Evolutionary conservation across 202 grass and related monocot species (phyloP).

Genomic region (Setaria viridis): DNA sequence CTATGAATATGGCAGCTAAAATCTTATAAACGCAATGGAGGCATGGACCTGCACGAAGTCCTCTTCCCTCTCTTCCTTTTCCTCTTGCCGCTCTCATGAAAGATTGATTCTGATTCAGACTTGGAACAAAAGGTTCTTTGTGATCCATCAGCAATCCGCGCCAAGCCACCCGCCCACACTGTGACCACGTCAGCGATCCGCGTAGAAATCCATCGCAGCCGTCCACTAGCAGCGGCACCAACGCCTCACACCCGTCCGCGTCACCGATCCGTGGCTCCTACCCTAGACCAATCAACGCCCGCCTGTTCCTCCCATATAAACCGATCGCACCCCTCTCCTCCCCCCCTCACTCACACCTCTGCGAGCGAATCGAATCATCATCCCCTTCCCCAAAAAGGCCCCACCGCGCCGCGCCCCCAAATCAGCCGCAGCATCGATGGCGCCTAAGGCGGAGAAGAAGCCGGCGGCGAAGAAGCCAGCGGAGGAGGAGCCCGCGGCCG

Average conservation of each 20-base stretch:
- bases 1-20: too few species aligned
- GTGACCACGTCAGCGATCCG: background rate
- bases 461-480: conserved; percentile 14
- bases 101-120: too few species aligned
- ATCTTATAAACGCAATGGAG: too few species aligned
- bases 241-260: background rate
- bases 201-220: background rate
- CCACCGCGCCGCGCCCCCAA: background rate
- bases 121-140: too few species aligned
- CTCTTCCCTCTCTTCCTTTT: too few species aligned
- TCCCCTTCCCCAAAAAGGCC: background rate
- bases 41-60: too few species aligned
- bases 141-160: too few species aligned
- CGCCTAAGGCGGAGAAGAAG: conserved; percentile 29
- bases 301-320: background rate
- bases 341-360: background rate
- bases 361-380: background rate
- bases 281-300: background rate
- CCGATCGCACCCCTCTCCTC: background rate
- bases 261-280: background rate
- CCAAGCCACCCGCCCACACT: too few species aligned
- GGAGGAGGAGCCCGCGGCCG: background rate
- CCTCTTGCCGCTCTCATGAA: too few species aligned
- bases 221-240: background rate
- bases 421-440: background rate